Percentiles rank a stretch among this genome's conserved stretches.
These are phyloP conservation scores for Entomortierella lignicola DNA, from an alignment of 192 early-diverging fungal species.

Conservation along the genomic window DNA sequence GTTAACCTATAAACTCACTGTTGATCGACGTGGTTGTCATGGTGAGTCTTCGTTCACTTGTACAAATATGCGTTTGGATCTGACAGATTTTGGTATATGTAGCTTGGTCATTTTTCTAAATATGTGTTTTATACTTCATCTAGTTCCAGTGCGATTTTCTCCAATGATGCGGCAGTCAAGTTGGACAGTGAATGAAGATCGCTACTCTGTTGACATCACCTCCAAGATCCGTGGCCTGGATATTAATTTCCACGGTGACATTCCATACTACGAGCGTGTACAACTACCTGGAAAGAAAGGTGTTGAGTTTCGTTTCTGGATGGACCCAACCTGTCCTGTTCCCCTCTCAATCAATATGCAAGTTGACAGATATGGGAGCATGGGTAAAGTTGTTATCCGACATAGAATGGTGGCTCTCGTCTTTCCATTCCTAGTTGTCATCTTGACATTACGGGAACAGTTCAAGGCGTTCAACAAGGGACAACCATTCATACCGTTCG, in stretches of 20 bases:
- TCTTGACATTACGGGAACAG: slow-evolving; percentile 66
- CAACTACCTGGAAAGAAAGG: slow-evolving; percentile 53
- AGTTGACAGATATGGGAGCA: slow-evolving; percentile 78
- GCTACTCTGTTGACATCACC: slow-evolving; percentile 61
- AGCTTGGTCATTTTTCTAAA: not conserved
- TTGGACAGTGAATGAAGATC: slow-evolving; percentile 67
- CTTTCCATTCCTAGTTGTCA: slow-evolving; percentile 73
- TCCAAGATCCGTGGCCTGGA: slow-evolving; percentile 33
- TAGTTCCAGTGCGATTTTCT: slow-evolving; percentile 53
- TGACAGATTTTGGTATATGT: not conserved
- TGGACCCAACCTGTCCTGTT: slow-evolving; percentile 64
- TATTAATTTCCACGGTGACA: slow-evolving; percentile 65
- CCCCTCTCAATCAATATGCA: slow-evolving; percentile 63
- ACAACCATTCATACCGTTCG: slow-evolving; percentile 39
- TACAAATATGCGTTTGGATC: not conserved
- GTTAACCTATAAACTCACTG: slow-evolving; percentile 61
- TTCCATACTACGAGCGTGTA: slow-evolving; percentile 55
- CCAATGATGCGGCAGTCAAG: slow-evolving; percentile 67
- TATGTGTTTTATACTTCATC: not conserved
- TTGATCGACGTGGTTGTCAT: slow-evolving; percentile 53
- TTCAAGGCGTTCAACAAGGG: slow-evolving; percentile 57
- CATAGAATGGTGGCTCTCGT: slow-evolving; percentile 78
- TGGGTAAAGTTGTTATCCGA: slow-evolving; percentile 77
- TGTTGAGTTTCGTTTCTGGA: slow-evolving; percentile 64
- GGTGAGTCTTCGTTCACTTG: slow-evolving; percentile 23